Conservation (phyloP, 208 protist species). For the Wallacemonas sp. region DNA sequence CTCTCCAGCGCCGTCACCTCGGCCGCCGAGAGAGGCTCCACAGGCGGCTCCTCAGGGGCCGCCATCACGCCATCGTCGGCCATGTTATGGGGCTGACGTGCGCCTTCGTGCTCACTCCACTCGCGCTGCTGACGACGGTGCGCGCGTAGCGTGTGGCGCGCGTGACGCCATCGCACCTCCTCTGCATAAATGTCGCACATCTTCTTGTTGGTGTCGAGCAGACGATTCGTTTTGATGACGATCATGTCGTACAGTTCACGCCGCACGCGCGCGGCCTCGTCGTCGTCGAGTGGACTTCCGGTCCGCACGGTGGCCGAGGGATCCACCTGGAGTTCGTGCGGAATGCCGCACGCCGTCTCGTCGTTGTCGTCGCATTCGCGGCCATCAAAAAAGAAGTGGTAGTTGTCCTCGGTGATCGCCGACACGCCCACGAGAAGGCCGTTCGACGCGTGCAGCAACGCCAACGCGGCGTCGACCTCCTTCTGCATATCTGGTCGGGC, state of each 20-base stretch:
- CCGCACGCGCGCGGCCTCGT: neutral
- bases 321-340: neutral
- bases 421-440: conserved; percentile 14
- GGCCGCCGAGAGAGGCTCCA: neutral
- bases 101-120: neutral
- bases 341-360: neutral
- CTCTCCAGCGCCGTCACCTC: neutral
- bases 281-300: conserved; percentile 30
- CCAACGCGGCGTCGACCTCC: neutral
- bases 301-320: neutral
- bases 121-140: neutral
- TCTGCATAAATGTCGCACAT: conserved; percentile 20
- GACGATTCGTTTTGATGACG: conserved; percentile 7
- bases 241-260: conserved; percentile 20
- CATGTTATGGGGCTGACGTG: neutral
- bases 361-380: conserved; percentile 2
- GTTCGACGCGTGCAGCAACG: neutral
- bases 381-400: conserved; percentile 26
- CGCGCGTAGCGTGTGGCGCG: conserved; percentile 5
- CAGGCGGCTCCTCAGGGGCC: neutral
- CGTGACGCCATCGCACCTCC: conserved; percentile 16
- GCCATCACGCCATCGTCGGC: neutral
- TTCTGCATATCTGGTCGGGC: too few relatives aligned
- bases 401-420: conserved; percentile 32
- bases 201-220: conserved; percentile 11